Evolutionary conservation across 2,329 filamentous ascomycete genomes (phyloP), one percentile per base, ranked within the genome.

Genomic region (Colletotrichum sp.): DNA sequence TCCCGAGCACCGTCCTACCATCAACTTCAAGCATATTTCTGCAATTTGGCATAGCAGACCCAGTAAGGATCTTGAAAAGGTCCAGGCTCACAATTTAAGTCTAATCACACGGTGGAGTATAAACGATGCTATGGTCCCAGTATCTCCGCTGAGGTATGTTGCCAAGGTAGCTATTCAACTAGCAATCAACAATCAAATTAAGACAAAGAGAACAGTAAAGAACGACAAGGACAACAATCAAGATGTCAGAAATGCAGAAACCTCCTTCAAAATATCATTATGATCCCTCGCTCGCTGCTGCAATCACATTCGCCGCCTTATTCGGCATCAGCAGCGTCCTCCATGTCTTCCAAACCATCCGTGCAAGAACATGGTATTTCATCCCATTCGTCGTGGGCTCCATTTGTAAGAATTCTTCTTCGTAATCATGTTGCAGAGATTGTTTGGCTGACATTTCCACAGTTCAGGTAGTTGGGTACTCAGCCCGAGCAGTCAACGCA

Each of bases 361-460:
- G 44, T 49, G 44, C 44, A 0, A 49, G 44, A 7, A 49, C 18
- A 21, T 49, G 44, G 44, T 49, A 49, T n/a, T 49, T 49, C 10
- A 49, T 49, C n/a, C 44, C 44, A 21, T 49, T 49, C 9, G 44
- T 49, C 6, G 44, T 49, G 10, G 44, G 44, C 9, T 49, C 44
- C 3, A 13, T 49, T 13, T 21, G 44, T 49, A 49, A 2, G n/a
- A n/a, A n/a, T n/a, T n/a, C n/a, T n/a, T n/a, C n/a, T n/a, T n/a
- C n/a, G n/a, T n/a, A n/a, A n/a, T n/a, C n/a, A n/a, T n/a, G n/a
- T n/a, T n/a, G n/a, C n/a, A n/a, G 8, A 10, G 16, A 44, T 4
- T 12, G 1, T n/a, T 49, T 12, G 18, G 0, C 0, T 49, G 9
- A 49, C 18, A 0, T 10, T 49, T 6, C 3, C 9, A 12, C 9